These are phyloP conservation scores for Fraxinus floribunda DNA, from an alignment of 305 asterid genomes.

Conservation along the genomic window DNA sequence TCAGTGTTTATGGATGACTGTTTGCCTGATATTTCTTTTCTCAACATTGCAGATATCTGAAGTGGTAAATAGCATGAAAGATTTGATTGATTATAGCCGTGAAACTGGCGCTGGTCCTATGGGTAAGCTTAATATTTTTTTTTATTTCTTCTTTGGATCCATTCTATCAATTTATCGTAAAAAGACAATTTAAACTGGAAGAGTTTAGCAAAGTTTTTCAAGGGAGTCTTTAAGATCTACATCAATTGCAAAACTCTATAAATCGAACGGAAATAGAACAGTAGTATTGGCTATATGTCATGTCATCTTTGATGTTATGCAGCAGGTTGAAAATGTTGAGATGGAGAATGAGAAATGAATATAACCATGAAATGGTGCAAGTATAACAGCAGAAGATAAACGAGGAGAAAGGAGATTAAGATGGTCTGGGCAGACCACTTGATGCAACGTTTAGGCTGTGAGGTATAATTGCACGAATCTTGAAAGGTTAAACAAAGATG, in stretches of 20 bases:
- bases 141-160: not conserved
- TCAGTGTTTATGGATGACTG: not conserved
- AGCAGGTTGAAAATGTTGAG: not conserved
- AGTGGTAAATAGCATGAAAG: constrained; percentile 56
- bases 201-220: not conserved
- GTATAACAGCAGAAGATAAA: not conserved
- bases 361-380: not conserved
- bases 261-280: not conserved
- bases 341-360: not conserved
- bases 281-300: not conserved
- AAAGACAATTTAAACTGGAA: not conserved
- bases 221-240: not conserved
- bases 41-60: constrained; percentile 50
- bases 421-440: not conserved
- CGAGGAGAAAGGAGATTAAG: not conserved
- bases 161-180: not conserved
- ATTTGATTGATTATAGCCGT: constrained; percentile 49
- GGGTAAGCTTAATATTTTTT: constrained; percentile 22
- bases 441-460: not conserved
- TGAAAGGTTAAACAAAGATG: not conserved
- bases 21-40: constrained; percentile 9
- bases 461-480: not conserved
- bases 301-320: not conserved
- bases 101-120: constrained; percentile 37
- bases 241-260: not conserved